These are phyloP conservation scores for Tieghemiomyces parasiticus DNA, from an alignment of 192 early-diverging fungal species.

Conservation along the genomic window DNA sequence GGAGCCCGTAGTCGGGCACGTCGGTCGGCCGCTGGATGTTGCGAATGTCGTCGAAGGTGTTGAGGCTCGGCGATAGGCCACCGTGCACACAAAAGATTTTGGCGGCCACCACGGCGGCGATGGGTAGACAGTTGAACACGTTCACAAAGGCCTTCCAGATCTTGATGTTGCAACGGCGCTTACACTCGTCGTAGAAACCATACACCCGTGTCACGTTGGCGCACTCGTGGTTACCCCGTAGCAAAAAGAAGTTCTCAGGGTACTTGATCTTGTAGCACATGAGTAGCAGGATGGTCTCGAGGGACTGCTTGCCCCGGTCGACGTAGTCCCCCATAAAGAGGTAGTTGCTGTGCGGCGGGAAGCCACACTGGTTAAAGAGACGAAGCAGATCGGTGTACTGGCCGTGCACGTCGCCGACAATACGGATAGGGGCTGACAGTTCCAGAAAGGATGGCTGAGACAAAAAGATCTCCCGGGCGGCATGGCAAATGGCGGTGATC, in stretches of 20 bases:
- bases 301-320: conserved; percentile 86
- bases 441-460: conserved; percentile 72
- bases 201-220: conserved; percentile 87
- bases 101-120: conserved; percentile 78
- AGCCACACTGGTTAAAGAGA: conserved; percentile 87
- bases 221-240: conserved; percentile 94
- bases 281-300: conserved; percentile 87
- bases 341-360: conserved; percentile 83
- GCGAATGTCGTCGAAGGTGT: conserved; percentile 79
- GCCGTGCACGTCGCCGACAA: conserved; percentile 88
- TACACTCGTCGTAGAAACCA: conserved; percentile 97
- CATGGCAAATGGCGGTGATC: conserved; percentile 70
- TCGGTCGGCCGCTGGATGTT: conserved; percentile 66
- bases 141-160: conserved; percentile 87
- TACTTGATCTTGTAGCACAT: conserved; percentile 96
- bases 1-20: conserved; percentile 80
- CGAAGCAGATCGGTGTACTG: conserved; percentile 87
- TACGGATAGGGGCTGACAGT: conserved; percentile 60
- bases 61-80: conserved; percentile 63
- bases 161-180: conserved; percentile 69
- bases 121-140: conserved; percentile 86
- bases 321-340: conserved; percentile 94
- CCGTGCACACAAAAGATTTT: conserved; percentile 96
- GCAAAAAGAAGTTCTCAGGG: conserved; percentile 92
- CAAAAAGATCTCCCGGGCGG: conserved; percentile 77